Conservation (phyloP, 2,329 filamentous ascomycete species). For the Talaromyces sp. region DNA sequence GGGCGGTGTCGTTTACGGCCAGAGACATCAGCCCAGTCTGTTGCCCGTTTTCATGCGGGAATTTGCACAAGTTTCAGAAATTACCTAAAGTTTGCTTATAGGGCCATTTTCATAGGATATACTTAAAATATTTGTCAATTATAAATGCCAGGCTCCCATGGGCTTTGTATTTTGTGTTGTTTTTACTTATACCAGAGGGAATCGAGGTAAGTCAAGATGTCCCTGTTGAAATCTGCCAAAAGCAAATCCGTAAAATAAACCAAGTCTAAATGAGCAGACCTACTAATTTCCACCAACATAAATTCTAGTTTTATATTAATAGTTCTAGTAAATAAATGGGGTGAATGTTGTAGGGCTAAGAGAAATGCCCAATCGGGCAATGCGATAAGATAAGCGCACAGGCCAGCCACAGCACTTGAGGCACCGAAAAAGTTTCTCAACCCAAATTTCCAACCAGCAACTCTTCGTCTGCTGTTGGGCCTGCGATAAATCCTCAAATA, state of each 20-base stretch:
- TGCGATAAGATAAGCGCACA: conserved; percentile 34
- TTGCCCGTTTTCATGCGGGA: neutral
- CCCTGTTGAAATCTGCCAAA: neutral
- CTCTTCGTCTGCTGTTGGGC: neutral
- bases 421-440: conserved; percentile 3
- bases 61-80: neutral
- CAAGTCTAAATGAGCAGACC: neutral
- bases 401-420: conserved; percentile 24
- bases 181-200: neutral
- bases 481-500: neutral
- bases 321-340: too few species aligned
- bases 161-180: neutral
- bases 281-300: neutral
- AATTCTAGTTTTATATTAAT: too few species aligned
- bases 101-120: neutral
- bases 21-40: neutral
- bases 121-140: neutral
- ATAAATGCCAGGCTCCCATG: neutral
- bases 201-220: neutral
- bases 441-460: neutral
- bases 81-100: neutral
- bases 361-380: neutral
- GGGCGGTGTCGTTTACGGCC: neutral
- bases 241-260: neutral
- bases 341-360: conserved; percentile 1